phyloP scores from a whole-genome alignment of 352 stramenopile genomes.

The Phytopythium vexans region DNA sequence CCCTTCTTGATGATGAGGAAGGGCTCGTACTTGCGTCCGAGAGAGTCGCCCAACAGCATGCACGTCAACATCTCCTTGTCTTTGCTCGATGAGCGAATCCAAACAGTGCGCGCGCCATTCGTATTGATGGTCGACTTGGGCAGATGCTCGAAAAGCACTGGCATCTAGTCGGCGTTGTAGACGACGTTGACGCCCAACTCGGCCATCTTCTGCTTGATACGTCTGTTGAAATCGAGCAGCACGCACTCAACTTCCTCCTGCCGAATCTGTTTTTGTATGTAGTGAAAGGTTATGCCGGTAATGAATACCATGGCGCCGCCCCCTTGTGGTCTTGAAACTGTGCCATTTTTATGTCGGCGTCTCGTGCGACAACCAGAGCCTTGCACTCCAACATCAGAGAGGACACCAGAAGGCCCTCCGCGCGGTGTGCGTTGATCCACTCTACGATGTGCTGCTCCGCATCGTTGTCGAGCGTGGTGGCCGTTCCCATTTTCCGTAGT shows the following conservation, averaged over 20 bases:
- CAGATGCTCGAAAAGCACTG: constrained; percentile 17
- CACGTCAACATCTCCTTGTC: constrained; percentile 8
- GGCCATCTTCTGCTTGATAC: neutral
- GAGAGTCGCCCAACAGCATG: constrained; percentile 16
- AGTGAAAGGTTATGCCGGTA: neutral
- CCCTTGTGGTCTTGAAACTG: neutral
- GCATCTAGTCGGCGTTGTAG: constrained; percentile 17
- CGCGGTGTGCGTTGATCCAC: neutral
- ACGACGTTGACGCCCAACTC: neutral
- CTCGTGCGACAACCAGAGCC: too few species aligned
- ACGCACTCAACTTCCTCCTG: neutral
- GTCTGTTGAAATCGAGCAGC: neutral
- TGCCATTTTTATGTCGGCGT: neutral
- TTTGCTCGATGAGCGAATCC: constrained; percentile 4
- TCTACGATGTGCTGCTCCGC: neutral
- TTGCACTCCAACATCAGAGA: neutral
- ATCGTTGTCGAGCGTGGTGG: neutral
- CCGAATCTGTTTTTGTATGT: neutral
- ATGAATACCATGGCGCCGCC: neutral
- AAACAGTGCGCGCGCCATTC: constrained; percentile 10
- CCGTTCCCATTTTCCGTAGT: too few species aligned
- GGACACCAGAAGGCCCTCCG: neutral
- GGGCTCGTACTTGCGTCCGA: too few species aligned
- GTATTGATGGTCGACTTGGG: constrained; percentile 14
- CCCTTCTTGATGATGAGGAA: neutral